Evolutionary conservation across 2,329 filamentous ascomycete genomes (phyloP).

Genomic region (Uncinocarpus reesii): DNA sequence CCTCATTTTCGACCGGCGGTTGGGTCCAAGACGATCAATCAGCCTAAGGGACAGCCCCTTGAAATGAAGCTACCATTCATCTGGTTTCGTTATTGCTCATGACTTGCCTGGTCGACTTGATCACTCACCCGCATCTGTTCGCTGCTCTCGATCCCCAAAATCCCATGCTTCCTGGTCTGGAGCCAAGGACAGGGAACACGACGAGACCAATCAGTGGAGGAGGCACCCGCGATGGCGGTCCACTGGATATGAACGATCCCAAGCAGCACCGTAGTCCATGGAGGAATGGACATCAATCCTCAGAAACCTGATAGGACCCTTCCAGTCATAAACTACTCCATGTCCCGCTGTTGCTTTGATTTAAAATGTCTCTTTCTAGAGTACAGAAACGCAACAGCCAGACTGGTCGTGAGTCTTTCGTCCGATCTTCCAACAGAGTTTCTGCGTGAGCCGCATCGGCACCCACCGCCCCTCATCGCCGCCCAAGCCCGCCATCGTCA

Average conservation of each 20-base stretch:
- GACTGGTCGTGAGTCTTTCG: no score
- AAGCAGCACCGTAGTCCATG: no score
- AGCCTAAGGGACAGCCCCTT: background rate
- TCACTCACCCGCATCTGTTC: background rate
- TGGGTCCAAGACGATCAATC: background rate
- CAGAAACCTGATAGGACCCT: no score
- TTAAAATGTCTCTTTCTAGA: no score
- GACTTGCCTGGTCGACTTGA: background rate
- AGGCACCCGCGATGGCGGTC: background rate
- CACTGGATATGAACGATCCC: background rate
- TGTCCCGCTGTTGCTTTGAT: no score
- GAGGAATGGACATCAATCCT: no score
- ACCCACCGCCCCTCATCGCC: background rate
- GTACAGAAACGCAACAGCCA: no score
- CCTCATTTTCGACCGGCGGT: background rate
- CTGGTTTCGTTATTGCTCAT: no score
- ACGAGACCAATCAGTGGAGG: background rate
- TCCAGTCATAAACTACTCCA: no score
- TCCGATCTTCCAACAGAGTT: background rate
- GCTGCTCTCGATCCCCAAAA: no score
- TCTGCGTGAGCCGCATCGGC: slow-evolving; percentile 1
- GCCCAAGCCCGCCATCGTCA: background rate
- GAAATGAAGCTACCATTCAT: background rate
- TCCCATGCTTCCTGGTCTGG: background rate
- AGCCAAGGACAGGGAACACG: background rate